Evolutionary conservation across 305 asterid genomes (phyloP), one percentile per base, ranked within the genome.

Genomic region (Fraxinus floribunda): DNA sequence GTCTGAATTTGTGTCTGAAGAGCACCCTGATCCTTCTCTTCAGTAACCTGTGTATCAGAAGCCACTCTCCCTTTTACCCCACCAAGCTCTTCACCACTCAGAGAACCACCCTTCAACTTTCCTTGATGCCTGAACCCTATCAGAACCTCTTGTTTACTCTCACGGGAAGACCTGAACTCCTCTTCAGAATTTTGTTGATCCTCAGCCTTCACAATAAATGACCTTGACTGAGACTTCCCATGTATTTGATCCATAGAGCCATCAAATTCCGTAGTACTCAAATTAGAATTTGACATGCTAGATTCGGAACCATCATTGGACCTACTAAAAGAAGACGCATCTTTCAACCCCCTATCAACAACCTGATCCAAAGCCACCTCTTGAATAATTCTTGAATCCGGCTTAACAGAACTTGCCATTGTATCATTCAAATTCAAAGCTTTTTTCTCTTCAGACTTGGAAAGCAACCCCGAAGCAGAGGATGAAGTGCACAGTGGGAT

Each of bases 401-500:
- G 88, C 85, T 86, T 89, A 78, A 84, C 84, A 68, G 89, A 92
- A 87, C 84, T 79, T 81, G 83, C 71, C 7, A 80, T 41, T 32
- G 75, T 88, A 64, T 90, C 89, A 55, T 82, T 86, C 77, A 77
- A 85, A 82, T 49, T 70, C 80, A 72, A 83, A 81, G 79, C 78
- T 36, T 80, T 86, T 83, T 78, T 86, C 38, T 86, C 93, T 81
- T 85, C 89, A 72, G 92, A 85, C 15, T 72, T 35, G 30, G 77
- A 72, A n/a, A 35, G 49, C 49, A 72, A 35, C 80, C 73, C 88
- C 75, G 79, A 83, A 62, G 89, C 71, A 35, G 91, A 87, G 83
- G 93, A 78, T 16, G 92, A 90, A 74, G 93, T 87, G 85, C 89
- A 87, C 26, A 81, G 86, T 64, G 95, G 90, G 79, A 91, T 91